phyloP scores from a whole-genome alignment of 495 filamentous ascomycete genomes.

The Arthonia radiata region DNA sequence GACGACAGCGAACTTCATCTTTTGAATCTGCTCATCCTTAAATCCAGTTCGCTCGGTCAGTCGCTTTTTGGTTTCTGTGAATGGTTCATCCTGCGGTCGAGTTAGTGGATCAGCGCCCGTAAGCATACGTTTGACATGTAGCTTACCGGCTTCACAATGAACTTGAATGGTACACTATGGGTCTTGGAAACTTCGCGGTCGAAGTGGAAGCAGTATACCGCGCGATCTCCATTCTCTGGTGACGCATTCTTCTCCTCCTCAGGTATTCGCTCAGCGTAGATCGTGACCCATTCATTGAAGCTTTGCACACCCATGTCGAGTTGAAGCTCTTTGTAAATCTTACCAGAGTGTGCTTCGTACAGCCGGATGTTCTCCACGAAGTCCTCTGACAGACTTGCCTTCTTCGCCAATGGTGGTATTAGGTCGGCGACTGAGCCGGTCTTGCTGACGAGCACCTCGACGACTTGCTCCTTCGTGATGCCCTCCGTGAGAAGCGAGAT shows the following conservation, averaged over 20 bases:
- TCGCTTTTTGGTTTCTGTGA: conserved; percentile 75
- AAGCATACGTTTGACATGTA: conserved; percentile 5
- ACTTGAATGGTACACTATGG: conserved; percentile 73
- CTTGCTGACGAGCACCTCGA: conserved; percentile 65
- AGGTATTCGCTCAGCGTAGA: conserved; percentile 59
- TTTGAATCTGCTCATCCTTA: conserved; percentile 95
- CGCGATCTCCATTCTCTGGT: conserved; percentile 26
- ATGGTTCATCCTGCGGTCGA: conserved; percentile 42
- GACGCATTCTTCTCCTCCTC: conserved; percentile 69
- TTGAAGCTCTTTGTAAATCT: conserved; percentile 49
- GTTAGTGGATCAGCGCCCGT: conserved; percentile 2
- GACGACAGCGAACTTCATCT: conserved; percentile 85
- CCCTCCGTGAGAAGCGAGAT: conserved; percentile 72
- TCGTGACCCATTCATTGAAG: conserved; percentile 61
- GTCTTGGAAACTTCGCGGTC: conserved; percentile 58
- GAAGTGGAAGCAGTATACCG: conserved; percentile 71
- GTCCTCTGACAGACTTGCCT: conserved; percentile 54
- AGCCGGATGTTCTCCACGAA: conserved; percentile 40
- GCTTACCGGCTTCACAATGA: conserved; percentile 53
- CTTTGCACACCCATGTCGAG: conserved; percentile 37
- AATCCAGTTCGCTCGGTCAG: conserved; percentile 74
- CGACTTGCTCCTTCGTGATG: conserved; percentile 63
- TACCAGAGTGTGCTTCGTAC: conserved; percentile 54
- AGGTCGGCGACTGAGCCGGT: conserved; percentile 56
- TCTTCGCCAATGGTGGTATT: conserved; percentile 46